Evolutionary conservation across 768 basidiomycete species (phyloP).

Genomic region (Trametes sanguinea): DNA sequence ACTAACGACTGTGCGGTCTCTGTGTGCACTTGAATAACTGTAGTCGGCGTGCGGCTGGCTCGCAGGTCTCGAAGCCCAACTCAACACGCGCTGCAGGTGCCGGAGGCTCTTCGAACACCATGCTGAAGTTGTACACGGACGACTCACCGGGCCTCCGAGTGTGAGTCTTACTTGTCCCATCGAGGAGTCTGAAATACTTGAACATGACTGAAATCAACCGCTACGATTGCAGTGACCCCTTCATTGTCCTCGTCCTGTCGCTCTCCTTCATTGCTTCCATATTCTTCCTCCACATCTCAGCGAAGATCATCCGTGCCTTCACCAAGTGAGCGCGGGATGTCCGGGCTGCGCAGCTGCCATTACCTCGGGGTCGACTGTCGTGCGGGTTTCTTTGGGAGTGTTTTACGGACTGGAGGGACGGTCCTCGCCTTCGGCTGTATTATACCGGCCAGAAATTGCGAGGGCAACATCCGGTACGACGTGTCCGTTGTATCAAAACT

Average conservation of each 20-base stretch:
- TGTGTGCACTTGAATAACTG: not conserved
- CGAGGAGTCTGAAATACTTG: too few species aligned
- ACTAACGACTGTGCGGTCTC: not conserved
- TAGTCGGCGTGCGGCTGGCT: slow-evolving; percentile 74
- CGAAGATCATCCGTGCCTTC: slow-evolving; percentile 90
- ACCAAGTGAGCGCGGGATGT: slow-evolving; percentile 56
- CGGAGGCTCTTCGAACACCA: slow-evolving; percentile 95
- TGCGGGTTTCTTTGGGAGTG: not conserved
- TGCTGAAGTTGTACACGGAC: slow-evolving; percentile 98
- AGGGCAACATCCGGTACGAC: slow-evolving; percentile 19
- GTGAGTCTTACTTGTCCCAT: slow-evolving; percentile 52
- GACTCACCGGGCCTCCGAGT: slow-evolving; percentile 97
- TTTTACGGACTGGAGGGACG: slow-evolving; percentile 13
- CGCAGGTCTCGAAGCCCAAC: slow-evolving; percentile 73
- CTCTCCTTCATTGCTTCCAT: slow-evolving; percentile 97
- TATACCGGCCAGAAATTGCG: slow-evolving; percentile 5
- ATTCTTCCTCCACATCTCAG: slow-evolving; percentile 98
- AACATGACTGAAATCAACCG: not conserved
- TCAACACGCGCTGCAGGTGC: slow-evolving; percentile 90
- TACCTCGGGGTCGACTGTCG: slow-evolving; percentile 1
- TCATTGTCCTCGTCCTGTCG: slow-evolving; percentile 93
- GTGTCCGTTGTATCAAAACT: slow-evolving; percentile 23
- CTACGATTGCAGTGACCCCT: slow-evolving; percentile 72
- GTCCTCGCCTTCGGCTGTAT: slow-evolving; percentile 11
- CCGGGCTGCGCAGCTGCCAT: not conserved